A percentile compares a stretch with the other conserved stretches of the same genome.
These are phyloP conservation scores for Coemansia sp. DNA, from an alignment of 192 early-diverging fungal species.

Conservation along the genomic window DNA sequence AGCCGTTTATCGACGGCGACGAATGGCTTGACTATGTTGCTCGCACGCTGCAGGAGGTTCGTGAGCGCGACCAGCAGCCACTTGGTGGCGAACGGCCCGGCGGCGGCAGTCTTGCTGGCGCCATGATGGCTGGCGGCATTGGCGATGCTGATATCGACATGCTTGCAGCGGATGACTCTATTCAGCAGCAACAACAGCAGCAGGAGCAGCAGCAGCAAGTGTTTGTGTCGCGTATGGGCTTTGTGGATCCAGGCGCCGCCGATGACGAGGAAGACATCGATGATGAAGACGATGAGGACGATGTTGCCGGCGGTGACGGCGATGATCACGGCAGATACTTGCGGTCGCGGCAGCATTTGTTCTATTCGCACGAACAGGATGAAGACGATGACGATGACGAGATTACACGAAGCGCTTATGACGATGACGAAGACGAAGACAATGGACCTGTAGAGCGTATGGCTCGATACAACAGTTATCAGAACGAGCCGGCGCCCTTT, in stretches of 20 bases:
- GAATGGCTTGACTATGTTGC: slow-evolving; percentile 56
- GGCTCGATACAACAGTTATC: slow-evolving; percentile 50
- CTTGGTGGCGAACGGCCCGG: slow-evolving; percentile 53
- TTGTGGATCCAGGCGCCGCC: slow-evolving; percentile 32
- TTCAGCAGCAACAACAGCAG: not conserved
- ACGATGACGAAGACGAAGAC: slow-evolving; percentile 22
- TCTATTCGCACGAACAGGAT: slow-evolving; percentile 37
- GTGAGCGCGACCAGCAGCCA: slow-evolving; percentile 53
- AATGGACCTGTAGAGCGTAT: slow-evolving; percentile 49
- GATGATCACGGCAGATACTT: slow-evolving; percentile 11
- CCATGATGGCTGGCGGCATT: slow-evolving; percentile 7
- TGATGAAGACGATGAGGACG: slow-evolving; percentile 44
- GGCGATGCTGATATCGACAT: slow-evolving; percentile 23
- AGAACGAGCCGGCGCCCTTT: slow-evolving; percentile 32
- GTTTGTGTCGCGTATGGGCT: slow-evolving; percentile 54
- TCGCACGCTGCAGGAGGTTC: slow-evolving; percentile 37
- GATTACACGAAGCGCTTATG: not conserved
- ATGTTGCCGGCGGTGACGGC: slow-evolving; percentile 10
- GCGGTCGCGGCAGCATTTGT: not conserved
- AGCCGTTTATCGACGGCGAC: slow-evolving; percentile 47
- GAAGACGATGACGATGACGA: slow-evolving; percentile 39
- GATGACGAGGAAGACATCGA: slow-evolving; percentile 33
- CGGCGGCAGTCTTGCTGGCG: not conserved
- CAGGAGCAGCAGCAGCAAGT: slow-evolving; percentile 14
- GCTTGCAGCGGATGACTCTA: slow-evolving; percentile 11